Evolutionary conservation across 75 land plant genomes (phyloP).

Genomic region (Chamaecyparis obtusa): DNA sequence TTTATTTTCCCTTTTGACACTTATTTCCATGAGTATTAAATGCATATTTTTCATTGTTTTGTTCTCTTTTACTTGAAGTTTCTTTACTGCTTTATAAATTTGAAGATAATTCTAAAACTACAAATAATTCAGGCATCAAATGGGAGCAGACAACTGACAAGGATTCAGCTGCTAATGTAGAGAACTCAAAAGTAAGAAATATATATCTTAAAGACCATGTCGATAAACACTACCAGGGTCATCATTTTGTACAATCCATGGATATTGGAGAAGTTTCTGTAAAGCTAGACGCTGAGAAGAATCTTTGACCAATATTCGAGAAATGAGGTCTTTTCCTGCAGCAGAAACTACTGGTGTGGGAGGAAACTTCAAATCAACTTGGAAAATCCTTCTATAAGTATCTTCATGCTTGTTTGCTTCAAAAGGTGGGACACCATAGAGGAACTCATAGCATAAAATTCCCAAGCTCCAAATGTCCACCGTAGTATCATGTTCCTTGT

Average conservation of each 20-base stretch:
- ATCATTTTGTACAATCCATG: conserved; percentile 43
- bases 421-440: conserved; percentile 47
- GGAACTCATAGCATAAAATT: conserved; percentile 44
- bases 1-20: too few species aligned
- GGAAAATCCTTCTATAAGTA: conserved; percentile 36
- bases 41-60: too few species aligned
- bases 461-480: conserved; percentile 58
- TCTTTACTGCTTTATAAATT: neutral
- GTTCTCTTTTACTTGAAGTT: neutral
- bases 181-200: neutral
- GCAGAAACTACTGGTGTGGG: conserved; percentile 31
- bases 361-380: conserved; percentile 43
- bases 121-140: neutral
- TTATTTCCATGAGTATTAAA: too few species aligned
- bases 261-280: conserved; percentile 30
- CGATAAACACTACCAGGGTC: conserved; percentile 25
- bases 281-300: conserved; percentile 34
- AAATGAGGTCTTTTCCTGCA: conserved; percentile 44
- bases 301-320: conserved; percentile 33
- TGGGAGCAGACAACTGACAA: neutral
- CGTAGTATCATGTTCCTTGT: conserved; percentile 46
- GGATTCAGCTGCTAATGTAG: neutral
- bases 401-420: conserved; percentile 41
- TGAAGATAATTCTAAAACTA: neutral
- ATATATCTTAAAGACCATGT: neutral